phyloP scores from a whole-genome alignment of 306 rosid species.

The Benincasa hispida region DNA sequence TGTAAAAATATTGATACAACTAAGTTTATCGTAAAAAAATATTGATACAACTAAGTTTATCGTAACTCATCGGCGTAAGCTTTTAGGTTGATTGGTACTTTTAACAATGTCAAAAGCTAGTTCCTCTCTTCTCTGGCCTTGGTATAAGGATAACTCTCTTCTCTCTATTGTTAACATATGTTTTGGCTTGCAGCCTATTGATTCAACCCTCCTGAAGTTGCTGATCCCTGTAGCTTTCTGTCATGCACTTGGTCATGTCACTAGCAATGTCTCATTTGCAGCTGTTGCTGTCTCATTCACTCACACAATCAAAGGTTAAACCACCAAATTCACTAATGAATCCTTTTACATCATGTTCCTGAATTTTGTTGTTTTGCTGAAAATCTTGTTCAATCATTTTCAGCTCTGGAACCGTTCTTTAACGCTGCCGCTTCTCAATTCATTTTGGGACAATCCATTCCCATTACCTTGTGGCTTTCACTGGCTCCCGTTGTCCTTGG shows the following conservation, averaged over 20 bases:
- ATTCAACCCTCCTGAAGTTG: slow-evolving; percentile 28
- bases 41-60: too few species aligned
- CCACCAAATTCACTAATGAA: background rate
- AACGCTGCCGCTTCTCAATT: slow-evolving; percentile 51
- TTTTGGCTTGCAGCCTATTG: slow-evolving; percentile 28
- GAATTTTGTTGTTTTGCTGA: background rate
- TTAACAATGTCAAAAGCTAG: background rate
- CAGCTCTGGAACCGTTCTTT: slow-evolving; percentile 56
- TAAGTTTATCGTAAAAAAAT: too few species aligned
- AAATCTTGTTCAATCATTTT: background rate
- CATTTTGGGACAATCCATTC: slow-evolving; percentile 34
- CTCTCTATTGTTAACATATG: background rate
- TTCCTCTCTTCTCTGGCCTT: background rate
- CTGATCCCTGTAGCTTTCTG: slow-evolving; percentile 42
- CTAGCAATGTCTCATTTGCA: slow-evolving; percentile 46
- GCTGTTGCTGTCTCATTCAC: slow-evolving; percentile 55
- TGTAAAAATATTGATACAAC: too few species aligned
- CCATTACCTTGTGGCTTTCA: slow-evolving; percentile 34
- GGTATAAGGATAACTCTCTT: background rate
- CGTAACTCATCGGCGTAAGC: too few species aligned
- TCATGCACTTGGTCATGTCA: slow-evolving; percentile 48
- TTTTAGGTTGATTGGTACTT: too few species aligned
- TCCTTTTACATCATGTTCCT: background rate
- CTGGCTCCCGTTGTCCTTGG: slow-evolving; percentile 46
- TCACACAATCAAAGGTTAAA: slow-evolving; percentile 35